Base-by-base conservation (phyloP, 2,329 filamentous ascomycete genomes). In the Catunica adiposa region DNA sequence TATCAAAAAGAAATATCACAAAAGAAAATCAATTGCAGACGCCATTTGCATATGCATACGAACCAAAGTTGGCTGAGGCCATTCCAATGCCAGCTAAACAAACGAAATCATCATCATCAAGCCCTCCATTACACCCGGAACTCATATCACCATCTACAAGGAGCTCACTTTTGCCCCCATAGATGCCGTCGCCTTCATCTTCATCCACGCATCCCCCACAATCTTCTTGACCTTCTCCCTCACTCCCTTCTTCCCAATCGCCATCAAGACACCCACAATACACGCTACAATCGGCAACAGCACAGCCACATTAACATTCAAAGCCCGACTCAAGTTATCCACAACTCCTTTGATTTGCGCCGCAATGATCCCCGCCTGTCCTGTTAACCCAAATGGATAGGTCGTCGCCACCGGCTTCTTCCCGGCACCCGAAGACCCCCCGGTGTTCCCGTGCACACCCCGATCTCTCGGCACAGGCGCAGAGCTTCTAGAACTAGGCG, bases 121-220 rank as follows among this genome's bases (percentile, higher is more conserved):
- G 4, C 17, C 8, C 3, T 22, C 17, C 20, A 25, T 20, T 4
- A 46, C 17, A 11, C 8, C 17, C 5, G 8, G n/a, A 7, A 48
- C 7, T 25, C 26, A 14, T 25, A 9, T n/a, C 38, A 5, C 38
- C 38, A 17, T 48, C 54, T 69, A 97, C 59, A 98, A 94, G 70
- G 97, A 97, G 66, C 86, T 94, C 64, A 97, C 89, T 72, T 96
- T 97, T 60, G 94, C 86, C 1, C 90, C 92, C 90, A 97, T 97
- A 1, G 89, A 89, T 3, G 90, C 83, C 0, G 92, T 97, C 48
- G 81, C 77, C 66, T 79, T 81, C 42, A 95, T 71, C 70, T 94
- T 96, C 55, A 79, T 77, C 88, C 88, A 94, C 8, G 80, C 81
- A 26, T 76, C 73, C 40, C 77, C 78, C 46, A 94, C 65, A 38